Evolutionary conservation across 192 early-diverging fungal species (phyloP).

Genomic region (Coemansia guatemalensis): DNA sequence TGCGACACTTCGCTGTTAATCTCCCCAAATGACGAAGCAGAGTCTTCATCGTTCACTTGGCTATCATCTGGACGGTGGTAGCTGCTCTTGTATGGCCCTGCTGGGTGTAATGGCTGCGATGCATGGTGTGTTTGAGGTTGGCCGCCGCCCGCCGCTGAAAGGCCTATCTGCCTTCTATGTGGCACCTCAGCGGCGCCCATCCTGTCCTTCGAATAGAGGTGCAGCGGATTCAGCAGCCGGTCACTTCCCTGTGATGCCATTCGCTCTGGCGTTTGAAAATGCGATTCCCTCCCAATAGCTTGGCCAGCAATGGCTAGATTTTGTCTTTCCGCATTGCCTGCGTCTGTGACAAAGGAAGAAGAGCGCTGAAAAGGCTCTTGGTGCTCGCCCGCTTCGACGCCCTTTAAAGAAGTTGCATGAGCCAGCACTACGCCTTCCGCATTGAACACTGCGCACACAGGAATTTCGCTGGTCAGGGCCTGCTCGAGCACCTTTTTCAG

Average conservation of each 20-base stretch:
- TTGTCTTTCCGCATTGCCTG: not conserved
- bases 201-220: not conserved
- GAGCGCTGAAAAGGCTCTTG: not conserved
- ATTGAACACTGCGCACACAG: conserved; percentile 42
- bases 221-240: not conserved
- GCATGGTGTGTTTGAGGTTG: not conserved
- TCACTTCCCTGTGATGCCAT: conserved; percentile 7
- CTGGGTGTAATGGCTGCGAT: not conserved
- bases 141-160: not conserved
- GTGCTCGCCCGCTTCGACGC: not conserved
- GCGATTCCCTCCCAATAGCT: not conserved
- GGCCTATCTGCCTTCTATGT: not conserved
- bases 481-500: conserved; percentile 44
- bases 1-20: conserved; percentile 13
- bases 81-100: not conserved
- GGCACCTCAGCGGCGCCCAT: not conserved
- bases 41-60: conserved; percentile 13
- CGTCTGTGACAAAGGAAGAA: not conserved
- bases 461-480: conserved; percentile 36
- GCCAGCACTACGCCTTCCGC: conserved; percentile 48
- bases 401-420: conserved; percentile 22
- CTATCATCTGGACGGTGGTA: conserved; percentile 3
- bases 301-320: no score
- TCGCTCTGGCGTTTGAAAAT: conserved; percentile 4
- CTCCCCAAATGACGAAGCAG: conserved; percentile 27